phyloP scores from a whole-genome alignment of 306 rosid genomes.

The Myrica gale region DNA sequence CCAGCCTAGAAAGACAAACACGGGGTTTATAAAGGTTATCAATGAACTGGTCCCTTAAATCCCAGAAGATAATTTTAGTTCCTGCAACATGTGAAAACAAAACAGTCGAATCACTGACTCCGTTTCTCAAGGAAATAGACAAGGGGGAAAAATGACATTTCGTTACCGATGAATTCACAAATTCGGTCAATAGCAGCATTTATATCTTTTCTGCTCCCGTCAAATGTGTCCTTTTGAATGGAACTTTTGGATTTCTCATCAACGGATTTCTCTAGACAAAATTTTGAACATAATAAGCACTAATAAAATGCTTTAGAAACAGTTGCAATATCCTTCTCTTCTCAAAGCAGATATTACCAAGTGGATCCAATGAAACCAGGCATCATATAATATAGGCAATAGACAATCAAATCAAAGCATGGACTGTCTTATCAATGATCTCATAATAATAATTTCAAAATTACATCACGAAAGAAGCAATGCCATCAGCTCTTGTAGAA shows the following conservation, averaged over 20 bases:
- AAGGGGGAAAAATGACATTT: not conserved
- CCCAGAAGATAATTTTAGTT: conserved; percentile 94
- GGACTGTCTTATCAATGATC: not conserved
- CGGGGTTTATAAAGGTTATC: conserved; percentile 80
- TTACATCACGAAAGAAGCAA: not conserved
- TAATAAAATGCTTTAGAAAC: conserved; percentile 6
- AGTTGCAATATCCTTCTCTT: conserved; percentile 14
- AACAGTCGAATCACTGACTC: conserved; percentile 23
- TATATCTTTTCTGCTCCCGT: conserved; percentile 85
- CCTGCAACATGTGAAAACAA: conserved; percentile 54
- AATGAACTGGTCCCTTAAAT: conserved; percentile 83
- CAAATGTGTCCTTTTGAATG: conserved; percentile 64
- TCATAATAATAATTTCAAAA: not conserved
- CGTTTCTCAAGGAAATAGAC: conserved; percentile 21
- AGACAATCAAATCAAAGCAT: not conserved
- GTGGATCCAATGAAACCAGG: not conserved
- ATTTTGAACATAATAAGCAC: conserved; percentile 18
- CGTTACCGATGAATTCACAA: conserved; percentile 88
- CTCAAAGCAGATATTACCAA: not conserved
- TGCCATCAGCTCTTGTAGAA: not conserved
- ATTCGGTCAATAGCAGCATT: conserved; percentile 81
- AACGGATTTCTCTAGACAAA: conserved; percentile 58
- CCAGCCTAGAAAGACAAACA: conserved; percentile 72
- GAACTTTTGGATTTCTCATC: conserved; percentile 68
- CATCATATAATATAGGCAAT: not conserved